Percentiles rank a stretch among this genome's conserved stretches.
Conservation (phyloP, 208 protist species). For the Trypanosoma caninum region DNA sequence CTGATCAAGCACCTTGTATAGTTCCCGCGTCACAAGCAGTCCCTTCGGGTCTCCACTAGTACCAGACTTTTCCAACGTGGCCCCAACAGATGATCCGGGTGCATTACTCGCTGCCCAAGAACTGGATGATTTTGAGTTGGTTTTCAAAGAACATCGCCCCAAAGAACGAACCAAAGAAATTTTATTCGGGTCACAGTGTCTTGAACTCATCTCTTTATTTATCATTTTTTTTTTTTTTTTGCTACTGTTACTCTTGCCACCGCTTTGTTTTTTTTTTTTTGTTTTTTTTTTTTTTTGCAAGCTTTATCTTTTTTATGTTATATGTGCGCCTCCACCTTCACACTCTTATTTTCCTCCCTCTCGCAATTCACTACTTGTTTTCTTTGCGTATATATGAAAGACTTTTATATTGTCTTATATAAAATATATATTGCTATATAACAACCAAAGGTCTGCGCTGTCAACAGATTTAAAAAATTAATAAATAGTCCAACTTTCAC, state of each 20-base stretch:
- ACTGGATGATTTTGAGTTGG: no score
- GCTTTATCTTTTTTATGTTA: not conserved
- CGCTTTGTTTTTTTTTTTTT: not conserved
- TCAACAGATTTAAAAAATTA: no score
- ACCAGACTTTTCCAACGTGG: no score
- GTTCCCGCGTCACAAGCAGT: conserved; percentile 65
- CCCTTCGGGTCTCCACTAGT: conserved; percentile 7
- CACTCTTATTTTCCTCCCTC: not conserved
- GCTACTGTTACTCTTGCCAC: not conserved
- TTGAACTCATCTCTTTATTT: conserved; percentile 14
- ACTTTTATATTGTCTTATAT: no score
- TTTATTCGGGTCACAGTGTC: conserved; percentile 9
- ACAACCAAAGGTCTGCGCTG: no score
- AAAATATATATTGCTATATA: no score
- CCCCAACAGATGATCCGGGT: no score
- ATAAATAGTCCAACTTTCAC: no score
- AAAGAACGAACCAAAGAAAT: not conserved
- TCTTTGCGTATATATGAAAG: no score
- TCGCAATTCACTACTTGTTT: no score
- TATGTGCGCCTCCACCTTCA: not conserved
- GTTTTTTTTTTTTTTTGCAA: not conserved
- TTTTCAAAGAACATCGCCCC: no score
- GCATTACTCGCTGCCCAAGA: no score
- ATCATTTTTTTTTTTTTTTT: not conserved
- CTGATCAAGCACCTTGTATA: conserved; percentile 69